Base-by-base conservation (phyloP, 2,329 filamentous ascomycete genomes). In the Cercospora sesami region DNA sequence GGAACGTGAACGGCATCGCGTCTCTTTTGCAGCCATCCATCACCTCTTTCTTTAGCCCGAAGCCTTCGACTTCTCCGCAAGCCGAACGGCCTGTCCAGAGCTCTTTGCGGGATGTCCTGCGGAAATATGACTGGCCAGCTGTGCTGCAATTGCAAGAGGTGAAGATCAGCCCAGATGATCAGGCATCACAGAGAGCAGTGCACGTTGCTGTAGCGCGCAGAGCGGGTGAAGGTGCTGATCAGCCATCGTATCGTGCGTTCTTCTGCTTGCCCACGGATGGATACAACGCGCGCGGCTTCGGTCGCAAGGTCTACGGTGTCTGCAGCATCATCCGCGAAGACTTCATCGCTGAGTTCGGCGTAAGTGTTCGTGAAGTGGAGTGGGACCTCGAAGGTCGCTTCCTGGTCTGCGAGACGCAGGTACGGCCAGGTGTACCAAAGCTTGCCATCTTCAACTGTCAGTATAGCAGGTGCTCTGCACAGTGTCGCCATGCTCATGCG, bases 321-420 rank as follows among this genome's bases (percentile, higher is more conserved):
- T 83, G 81, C 30, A 82, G 81, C 26, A 79, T 87, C 55, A 71
- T 86, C 14, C 79, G 84, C 2, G 74, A 78, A 10, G 83, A 86
- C 70, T 81, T 84, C 33, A 60, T 60, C 61, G 67, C 75, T 10
- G 30, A 67, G 1, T 65, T 74, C 23, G 75, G 80, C 9, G 68
- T 73, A 0, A 62, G 66, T 4, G 76, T 82, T 0, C 77, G 81
- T 7, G 79, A 78, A 0, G 83, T 84, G 0, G 75, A 79, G 9
- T 87, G 84, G 85, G 85, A 87, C 64, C 71, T 76, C 1, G 85
- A 65, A 78, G 85, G 85, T 3, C 80, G 85, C 0, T 79, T 86
- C 5, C 78, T 81, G n/a, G 76, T 86, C 23, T 78, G 83, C 12
- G 81, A 85, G 72, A 77, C 75, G 2, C 73, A 72, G 30, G 75